Percentiles rank a stretch among this genome's conserved stretches.
phyloP scores from a whole-genome alignment of 2,329 filamentous ascomycete genomes.

The Incumbomyces delicatus region DNA sequence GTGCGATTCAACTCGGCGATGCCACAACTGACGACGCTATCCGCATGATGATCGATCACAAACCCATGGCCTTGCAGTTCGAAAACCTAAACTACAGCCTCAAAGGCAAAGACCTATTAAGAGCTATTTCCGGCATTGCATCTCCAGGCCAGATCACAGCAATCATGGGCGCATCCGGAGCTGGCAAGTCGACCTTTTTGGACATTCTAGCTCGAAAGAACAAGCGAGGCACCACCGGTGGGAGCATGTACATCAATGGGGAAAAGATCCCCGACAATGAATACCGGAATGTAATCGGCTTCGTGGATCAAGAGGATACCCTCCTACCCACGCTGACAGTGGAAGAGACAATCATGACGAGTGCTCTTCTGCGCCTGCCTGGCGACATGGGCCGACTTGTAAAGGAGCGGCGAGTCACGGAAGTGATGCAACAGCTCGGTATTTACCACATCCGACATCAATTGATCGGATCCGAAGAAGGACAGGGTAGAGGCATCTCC shows the following conservation, averaged over 20 bases:
- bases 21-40: constrained; percentile 80
- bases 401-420: constrained; percentile 85
- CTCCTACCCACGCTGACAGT: constrained; percentile 94
- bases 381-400: constrained; percentile 75
- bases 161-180: constrained; percentile 96
- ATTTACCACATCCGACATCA: constrained; percentile 92
- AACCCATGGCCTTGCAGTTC: constrained; percentile 79
- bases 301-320: constrained; percentile 96
- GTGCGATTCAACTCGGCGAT: constrained; percentile 66
- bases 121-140: constrained; percentile 72
- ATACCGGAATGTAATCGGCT: constrained; percentile 86
- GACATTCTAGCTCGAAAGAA: constrained; percentile 96
- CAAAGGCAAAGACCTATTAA: constrained; percentile 78
- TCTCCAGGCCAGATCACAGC: constrained; percentile 91
- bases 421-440: constrained; percentile 91
- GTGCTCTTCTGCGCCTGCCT: constrained; percentile 82
- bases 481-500: constrained; percentile 86
- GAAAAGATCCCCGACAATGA: constrained; percentile 76
- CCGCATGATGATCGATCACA: constrained; percentile 84
- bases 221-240: constrained; percentile 69
- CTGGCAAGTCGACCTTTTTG: constrained; percentile 93
- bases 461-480: constrained; percentile 90
- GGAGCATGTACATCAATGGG: constrained; percentile 87
- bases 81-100: constrained; percentile 78
- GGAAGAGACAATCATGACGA: constrained; percentile 94